A percentile compares a stretch with the other conserved stretches of the same genome.
Conservation (phyloP, 1,139 yeast species). For the Yamadazyma epiphylla region DNA sequence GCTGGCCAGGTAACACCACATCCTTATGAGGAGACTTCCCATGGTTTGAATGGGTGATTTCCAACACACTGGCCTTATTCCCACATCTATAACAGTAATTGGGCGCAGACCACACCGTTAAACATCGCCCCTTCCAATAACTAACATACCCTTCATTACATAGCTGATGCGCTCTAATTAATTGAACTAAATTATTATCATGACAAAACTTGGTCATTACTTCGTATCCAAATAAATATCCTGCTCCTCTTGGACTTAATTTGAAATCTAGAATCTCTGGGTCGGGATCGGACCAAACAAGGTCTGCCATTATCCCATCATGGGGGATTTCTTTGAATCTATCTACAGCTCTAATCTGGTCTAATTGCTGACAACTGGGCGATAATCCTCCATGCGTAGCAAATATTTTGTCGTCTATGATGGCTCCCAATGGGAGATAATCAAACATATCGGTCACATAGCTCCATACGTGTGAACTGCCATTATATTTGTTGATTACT, state of each 20-base stretch:
- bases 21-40: slow-evolving; percentile 19
- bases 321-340: slow-evolving; percentile 94
- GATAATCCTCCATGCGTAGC: slow-evolving; percentile 96
- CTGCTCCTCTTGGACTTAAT: slow-evolving; percentile 94
- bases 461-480: slow-evolving; percentile 78
- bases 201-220: slow-evolving; percentile 84
- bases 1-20: slow-evolving; percentile 40
- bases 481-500: slow-evolving; percentile 80
- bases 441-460: slow-evolving; percentile 91
- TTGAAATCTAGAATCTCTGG: slow-evolving; percentile 80
- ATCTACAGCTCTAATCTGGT: slow-evolving; percentile 86
- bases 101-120: slow-evolving; percentile 99
- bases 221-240: slow-evolving; percentile 90
- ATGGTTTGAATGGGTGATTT: slow-evolving; percentile 45
- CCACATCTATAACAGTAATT: slow-evolving; percentile 97
- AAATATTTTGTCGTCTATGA: slow-evolving; percentile 88
- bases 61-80: slow-evolving; percentile 89
- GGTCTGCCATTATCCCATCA: slow-evolving; percentile 98
- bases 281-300: slow-evolving; percentile 98
- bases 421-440: slow-evolving; percentile 83
- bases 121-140: slow-evolving; percentile 83
- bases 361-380: slow-evolving; percentile 90
- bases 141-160: slow-evolving; percentile 96
- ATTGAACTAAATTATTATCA: slow-evolving; percentile 73
- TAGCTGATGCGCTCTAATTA: slow-evolving; percentile 90